Evolutionary conservation across 169 alveolate species (phyloP), one percentile per base, ranked within the genome.

Genomic region (Perkinsus olseni): DNA sequence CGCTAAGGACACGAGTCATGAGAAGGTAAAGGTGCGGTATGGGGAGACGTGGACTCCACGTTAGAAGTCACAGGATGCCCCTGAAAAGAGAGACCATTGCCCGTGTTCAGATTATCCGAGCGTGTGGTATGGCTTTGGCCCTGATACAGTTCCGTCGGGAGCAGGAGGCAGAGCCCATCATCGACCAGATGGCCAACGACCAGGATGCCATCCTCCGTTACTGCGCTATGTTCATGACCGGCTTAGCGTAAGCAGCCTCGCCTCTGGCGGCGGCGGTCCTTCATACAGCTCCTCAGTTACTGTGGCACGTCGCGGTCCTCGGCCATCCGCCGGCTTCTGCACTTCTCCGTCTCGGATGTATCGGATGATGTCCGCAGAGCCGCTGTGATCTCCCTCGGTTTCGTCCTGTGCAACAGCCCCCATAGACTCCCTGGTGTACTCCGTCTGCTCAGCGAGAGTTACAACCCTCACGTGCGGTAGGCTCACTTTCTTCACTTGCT

Each of bases 311-410:
- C 91, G 8, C 37, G 74, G 90, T 94, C 82, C 37, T 94, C 96
- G 45, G 98, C 99, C 38, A 96, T 99, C 94, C 98, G 98, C 93
- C 98, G 98, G 94, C 97, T 99, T 74, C 95, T 99, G 38, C 99
- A 98, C 94, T 96, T 98, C 91, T 98, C 99, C 39, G 99, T 99
- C 8, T 97, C 99, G 31, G 99, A 99, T 95, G 99, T 99, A 74
- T 97, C 98, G 92, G 99, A 99, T 96, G 99, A 99, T 96, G 99
- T 99, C n/a, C 97, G 99, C 93, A 96, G 99, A 94, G 99, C 99
- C 6, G 99, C 99, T 38, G 99, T 99, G 37, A 98, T 98, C n/a
- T 97, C 99, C 40, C 94, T 98, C 38, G 99, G 99, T 36, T 98
- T 95, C 74, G 95, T 95, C 74, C 95, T 95, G 93, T 95, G 96